Evolutionary conservation across 129 eudicot species (phyloP), one percentile per base, ranked within the genome.

Genomic region (Helianthus tuberosus): DNA sequence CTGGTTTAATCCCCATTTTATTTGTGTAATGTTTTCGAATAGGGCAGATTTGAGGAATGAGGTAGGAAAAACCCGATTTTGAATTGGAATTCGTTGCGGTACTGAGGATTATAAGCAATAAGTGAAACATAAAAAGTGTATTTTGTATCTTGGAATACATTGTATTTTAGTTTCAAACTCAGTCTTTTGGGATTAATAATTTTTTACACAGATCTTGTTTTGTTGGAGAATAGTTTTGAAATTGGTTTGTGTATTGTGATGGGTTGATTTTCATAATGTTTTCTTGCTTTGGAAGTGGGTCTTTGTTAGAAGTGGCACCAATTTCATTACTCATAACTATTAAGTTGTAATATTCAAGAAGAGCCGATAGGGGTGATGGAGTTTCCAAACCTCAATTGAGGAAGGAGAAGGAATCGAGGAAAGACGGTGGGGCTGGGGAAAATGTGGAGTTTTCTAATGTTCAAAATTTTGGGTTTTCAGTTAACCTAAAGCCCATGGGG

Each of bases 51-150:
- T 78, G 82, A 50, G 72, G 82, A 65, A 61, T 36, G 71, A 70
- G 74, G 80, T 76, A 76, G 74, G 80, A 66, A 76, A 67, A 76
- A 76, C 27, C 66, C 65, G 63, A 75, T 75, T 66, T 76, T 66
- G 80, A 66, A 27, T n/a, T 76, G 68, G 59, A 54, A 57, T 55
- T 76, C 66, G 51, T 63, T 64, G 39, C 58, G 14, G 50, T 70
- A 71, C 63, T 70, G 82, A 78, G 77, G 57, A 70, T 70, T 64
- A 63, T 38, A 71, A 78, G 77, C 65, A 8, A 55, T 7, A 17
- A 55, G 8, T 5, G 7, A 6, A 44, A 65, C 23, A 36, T 35
- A 44, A 59, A 71, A n/a, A n/a, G 44, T 78, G 82, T 71, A 64
- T 63, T 60, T 78, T 78, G 77, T 78, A 62, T 71, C 48, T 23